Base-by-base conservation (phyloP, 495 filamentous ascomycete genomes). In the Stereocaulon alpinum region DNA sequence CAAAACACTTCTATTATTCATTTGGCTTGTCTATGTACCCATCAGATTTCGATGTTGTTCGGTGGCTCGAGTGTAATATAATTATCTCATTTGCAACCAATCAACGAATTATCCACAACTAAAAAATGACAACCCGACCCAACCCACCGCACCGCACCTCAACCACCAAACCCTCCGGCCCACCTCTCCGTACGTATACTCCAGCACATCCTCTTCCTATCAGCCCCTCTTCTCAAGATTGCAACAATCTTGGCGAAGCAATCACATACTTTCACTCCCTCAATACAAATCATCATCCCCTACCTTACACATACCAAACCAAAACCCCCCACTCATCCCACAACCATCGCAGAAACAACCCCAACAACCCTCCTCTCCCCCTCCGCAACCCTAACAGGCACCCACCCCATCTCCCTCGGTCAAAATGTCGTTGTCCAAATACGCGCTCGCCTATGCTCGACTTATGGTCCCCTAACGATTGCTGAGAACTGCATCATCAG, bases 371-470 rank as follows among this genome's bases (percentile, higher is more conserved):
- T 81, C 34, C 80, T 91, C 60, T 77, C 86, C 60, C 80, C 87
- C 55, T 79, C 80, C 41, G 86, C 86, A 4, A 59, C 78, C 2
- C 69, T 90, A 18, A 77, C 75, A 0, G 87, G 87, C 24, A 78
- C 77, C 1, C 74, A 86, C 63, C 77, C 74, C 34, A 85, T 91
- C 59, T 78, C 72, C 30, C 76, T 90, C 54, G 76, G 76, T 49
- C 65, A 77, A 54, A 79, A 85, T 67, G 78, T 76, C 24, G 79
- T 91, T 17, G 69, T 91, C 54, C 88, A 91, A 69, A 86, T 87
- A 9, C 82, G 86, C 55, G 74, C 80, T 4, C 79, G 77, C 42
- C 72, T 91, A 50, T 76, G 80, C 55, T 84, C 85, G 0, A 67
- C 74, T 6, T 67, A 73, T 45, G 86, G 80, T 0, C 75, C 81